Evolutionary conservation across 495 filamentous ascomycete species (phyloP), one percentile per base, ranked within the genome.

Genomic region (Lindgomyces ingoldianus): DNA sequence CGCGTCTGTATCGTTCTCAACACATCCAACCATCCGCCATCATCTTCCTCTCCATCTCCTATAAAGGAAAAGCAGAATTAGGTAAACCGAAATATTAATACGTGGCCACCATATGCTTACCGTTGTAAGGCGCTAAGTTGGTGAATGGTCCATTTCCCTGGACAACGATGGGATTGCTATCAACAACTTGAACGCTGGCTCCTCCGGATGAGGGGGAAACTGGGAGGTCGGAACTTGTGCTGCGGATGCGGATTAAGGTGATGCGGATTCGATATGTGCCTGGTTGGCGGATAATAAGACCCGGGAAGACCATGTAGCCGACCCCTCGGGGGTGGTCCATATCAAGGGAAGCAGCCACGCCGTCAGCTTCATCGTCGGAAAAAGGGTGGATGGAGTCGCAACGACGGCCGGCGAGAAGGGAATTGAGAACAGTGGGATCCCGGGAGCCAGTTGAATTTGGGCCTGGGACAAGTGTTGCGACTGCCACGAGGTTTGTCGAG

Each of bases 231-330:
- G 47, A n/a, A 36, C 36, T 56, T 29, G 63, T 49, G 33, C 29
- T 39, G 18, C 71, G 70, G 44, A 73, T 73, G 19, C 68, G 62
- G 45, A 76, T 66, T 22, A 76, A 60, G 4, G 71, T 74, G 29
- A 70, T 71, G 41, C 73, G 62, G 21, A 76, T 67, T 26, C 74
- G 70, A 47, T 71, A 76, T 4, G 61, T 70, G 18, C 74, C 74
- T 24, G 68, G 60, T 48, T 74, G 73, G 25, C 73, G 61, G 48
- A 76, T 74, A 3, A 69, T 26, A 26, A 76, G 70, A 16, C 58
- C 60, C n/a, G 70, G 64, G 60, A 76, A 76, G 41, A 59, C 61
- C 52, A 73, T 65, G 61, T 74, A 76, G 61, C 74, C 74, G 11
- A 76, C 68, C 14, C 64, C 64, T 19, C 47, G 54, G 4, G 64